Evolutionary conservation across 2,329 filamentous ascomycete species (phyloP), one percentile per base, ranked within the genome.

Genomic region (Penicillium sp.): DNA sequence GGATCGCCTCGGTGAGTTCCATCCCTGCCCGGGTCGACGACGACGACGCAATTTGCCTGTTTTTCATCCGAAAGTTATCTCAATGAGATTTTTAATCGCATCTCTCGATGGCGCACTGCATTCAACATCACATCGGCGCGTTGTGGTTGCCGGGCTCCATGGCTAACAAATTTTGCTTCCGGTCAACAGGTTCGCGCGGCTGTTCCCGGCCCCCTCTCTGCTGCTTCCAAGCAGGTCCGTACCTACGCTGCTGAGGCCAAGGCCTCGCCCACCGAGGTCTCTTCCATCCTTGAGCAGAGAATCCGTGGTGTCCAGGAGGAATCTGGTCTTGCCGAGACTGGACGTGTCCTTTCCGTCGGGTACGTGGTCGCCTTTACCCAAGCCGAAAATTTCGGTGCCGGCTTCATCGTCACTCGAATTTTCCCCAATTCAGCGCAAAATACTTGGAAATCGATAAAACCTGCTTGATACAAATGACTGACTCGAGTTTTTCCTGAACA

Each of bases 221-320:
- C 87, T 76, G 83, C 85, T 74, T 83, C 88, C 73, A 85, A 90
- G 80, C 88, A 91, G 80, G 82, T 89, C 81, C 92, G 95, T 84
- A 88, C 87, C 83, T 98, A 97, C 85, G 94, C 92, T 80, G 85
- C 90, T 83, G 93, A 96, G 78, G 91, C 92, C 73, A 98, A 98
- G 88, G 93, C 95, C 76, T 83, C 93, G 65, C 95, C 95, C 75
- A 99, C 94, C 77, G 95, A 99, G 87, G 94, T 98, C 76, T 98
- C 95, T 74, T 97, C 94, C 75, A 98, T 99, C 83, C 91, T 99
- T 80, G 95, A 98, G 87, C 94, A 98, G 89, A 89, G 93, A 84
- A 99, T 99, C 79, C 92, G 95, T 81, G 95, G 95, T 87, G 92
- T 98, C 73, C 91, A 96, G 84, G 95, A 98, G 86, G 95, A 98